These are phyloP conservation scores for Glycyrrhiza uralensis DNA, from an alignment of 306 rosid species.

Conservation along the genomic window DNA sequence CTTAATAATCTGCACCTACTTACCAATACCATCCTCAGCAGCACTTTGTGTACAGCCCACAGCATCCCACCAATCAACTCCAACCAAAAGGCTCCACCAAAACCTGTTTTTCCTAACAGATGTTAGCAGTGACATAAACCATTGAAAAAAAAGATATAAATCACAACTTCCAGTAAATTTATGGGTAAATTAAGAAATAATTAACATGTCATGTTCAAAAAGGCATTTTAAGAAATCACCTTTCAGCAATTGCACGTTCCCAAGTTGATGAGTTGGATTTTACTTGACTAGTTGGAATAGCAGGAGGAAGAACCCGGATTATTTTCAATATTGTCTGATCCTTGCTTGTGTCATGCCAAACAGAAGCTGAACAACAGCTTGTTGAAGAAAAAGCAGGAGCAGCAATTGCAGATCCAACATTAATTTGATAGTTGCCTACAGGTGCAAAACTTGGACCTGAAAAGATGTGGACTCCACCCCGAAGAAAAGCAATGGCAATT, in stretches of 20 bases:
- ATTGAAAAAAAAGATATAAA: constrained; percentile 3
- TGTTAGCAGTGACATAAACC: constrained; percentile 29
- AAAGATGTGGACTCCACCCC: constrained; percentile 89
- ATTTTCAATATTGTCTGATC: constrained; percentile 77
- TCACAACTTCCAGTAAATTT: constrained; percentile 6
- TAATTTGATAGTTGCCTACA: constrained; percentile 86
- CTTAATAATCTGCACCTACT: constrained; percentile 28
- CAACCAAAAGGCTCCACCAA: constrained; percentile 99
- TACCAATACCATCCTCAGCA: constrained; percentile 98
- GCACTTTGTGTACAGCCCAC: constrained; percentile 98
- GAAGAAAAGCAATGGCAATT: constrained; percentile 87
- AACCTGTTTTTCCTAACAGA: constrained; percentile 55
- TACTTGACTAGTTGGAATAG: constrained; percentile 66
- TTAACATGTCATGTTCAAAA: not conserved
- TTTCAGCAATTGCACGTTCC: constrained; percentile 98
- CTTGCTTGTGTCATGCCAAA: constrained; percentile 86
- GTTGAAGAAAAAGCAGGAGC: constrained; percentile 96
- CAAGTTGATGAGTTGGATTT: constrained; percentile 69
- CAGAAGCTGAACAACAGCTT: constrained; percentile 96
- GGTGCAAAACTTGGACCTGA: constrained; percentile 82
- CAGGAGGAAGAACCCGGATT: constrained; percentile 93
- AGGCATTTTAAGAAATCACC: constrained; percentile 46
- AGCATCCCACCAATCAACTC: constrained; percentile 99
- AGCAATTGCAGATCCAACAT: constrained; percentile 92
- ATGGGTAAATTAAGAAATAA: not conserved